phyloP scores from a whole-genome alignment of 139 green algal species.

The Parachlorella kessleri region DNA sequence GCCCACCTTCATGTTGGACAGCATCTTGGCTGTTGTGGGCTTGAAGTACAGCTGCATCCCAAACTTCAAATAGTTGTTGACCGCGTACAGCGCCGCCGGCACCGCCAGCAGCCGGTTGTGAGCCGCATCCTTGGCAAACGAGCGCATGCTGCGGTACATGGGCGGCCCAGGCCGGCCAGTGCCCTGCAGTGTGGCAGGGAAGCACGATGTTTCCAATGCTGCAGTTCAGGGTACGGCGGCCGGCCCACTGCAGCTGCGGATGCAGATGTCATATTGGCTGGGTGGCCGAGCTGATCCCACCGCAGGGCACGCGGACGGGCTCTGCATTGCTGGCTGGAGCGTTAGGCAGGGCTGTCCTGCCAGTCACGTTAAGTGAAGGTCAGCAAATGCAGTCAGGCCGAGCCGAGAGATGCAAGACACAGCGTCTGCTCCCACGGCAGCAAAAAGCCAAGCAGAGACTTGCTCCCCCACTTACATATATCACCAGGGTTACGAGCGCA shows the following conservation, averaged over 20 bases:
- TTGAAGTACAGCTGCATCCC: constrained; percentile 95
- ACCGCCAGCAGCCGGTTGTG: constrained; percentile 90
- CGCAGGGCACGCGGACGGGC: too few species aligned
- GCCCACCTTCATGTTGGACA: constrained; percentile 93
- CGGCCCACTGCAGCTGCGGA: too few species aligned
- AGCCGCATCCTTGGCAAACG: constrained; percentile 67
- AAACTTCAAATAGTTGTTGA: constrained; percentile 99
- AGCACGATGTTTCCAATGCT: neutral
- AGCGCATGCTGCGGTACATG: constrained; percentile 62
- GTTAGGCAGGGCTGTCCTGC: too few species aligned
- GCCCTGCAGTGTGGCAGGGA: constrained; percentile 66
- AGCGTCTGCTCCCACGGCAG: too few species aligned
- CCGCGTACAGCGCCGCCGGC: constrained; percentile 86
- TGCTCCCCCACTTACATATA: constrained; percentile 70
- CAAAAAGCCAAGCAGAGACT: too few species aligned
- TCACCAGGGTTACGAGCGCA: constrained; percentile 80
- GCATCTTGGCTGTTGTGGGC: constrained; percentile 98
- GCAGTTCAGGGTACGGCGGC: too few species aligned
- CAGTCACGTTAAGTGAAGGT: too few species aligned
- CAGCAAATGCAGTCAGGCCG: too few species aligned
- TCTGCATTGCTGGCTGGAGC: too few species aligned
- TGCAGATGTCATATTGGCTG: too few species aligned
- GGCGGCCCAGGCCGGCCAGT: constrained; percentile 69
- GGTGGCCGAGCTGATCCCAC: too few species aligned
- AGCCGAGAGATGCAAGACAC: too few species aligned